Percentiles rank a stretch among this genome's conserved stretches.
Conservation (phyloP, 495 filamentous ascomycete genomes). For the Cudoniella acicularis region DNA sequence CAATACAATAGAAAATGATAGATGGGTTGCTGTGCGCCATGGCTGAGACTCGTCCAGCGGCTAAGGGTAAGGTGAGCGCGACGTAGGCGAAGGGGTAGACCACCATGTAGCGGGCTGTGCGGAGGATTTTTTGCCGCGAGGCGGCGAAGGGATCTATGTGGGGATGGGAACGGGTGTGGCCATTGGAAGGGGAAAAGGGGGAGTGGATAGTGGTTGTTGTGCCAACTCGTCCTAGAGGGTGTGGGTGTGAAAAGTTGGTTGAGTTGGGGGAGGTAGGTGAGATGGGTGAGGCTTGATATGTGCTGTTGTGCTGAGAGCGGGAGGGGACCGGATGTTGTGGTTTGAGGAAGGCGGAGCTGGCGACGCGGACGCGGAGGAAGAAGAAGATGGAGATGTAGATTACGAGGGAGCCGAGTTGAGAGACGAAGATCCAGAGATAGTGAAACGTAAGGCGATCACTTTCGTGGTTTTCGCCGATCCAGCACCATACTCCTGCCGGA, state of each 20-base stretch:
- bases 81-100: slow-evolving; percentile 58
- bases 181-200: no score
- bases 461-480: slow-evolving; percentile 11
- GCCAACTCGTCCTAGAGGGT: background rate
- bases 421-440: slow-evolving; percentile 65
- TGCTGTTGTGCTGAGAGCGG: background rate
- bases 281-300: background rate
- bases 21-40: slow-evolving; percentile 40
- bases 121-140: slow-evolving; percentile 6
- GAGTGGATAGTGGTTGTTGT: slow-evolving; percentile 9
- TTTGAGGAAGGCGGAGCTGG: background rate
- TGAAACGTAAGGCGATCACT: slow-evolving; percentile 53
- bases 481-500: slow-evolving; percentile 47
- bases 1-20: slow-evolving; percentile 45
- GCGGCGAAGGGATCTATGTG: slow-evolving; percentile 12
- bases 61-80: slow-evolving; percentile 52
- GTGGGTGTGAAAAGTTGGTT: background rate
- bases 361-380: slow-evolving; percentile 33
- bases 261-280: background rate
- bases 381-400: slow-evolving; percentile 56
- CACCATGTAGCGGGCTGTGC: slow-evolving; percentile 54
- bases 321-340: background rate
- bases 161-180: no score
- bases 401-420: slow-evolving; percentile 56
- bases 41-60: slow-evolving; percentile 49